Base-by-base conservation (phyloP, 2,329 filamentous ascomycete species). In the Xylariaceae sp. region DNA sequence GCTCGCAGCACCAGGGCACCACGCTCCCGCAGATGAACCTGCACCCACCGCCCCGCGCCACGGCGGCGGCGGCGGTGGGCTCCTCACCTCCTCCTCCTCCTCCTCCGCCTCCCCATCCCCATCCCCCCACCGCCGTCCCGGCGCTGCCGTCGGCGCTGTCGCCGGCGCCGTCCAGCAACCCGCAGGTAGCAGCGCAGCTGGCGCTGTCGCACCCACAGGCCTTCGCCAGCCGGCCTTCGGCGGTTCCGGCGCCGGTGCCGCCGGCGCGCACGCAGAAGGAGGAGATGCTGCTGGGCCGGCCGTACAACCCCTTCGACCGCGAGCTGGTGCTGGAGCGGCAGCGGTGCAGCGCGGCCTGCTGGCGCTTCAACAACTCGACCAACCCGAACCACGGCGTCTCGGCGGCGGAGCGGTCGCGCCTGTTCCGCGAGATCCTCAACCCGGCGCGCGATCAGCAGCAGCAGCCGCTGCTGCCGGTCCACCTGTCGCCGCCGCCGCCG, bases 311-410 rank as follows among this genome's bases (percentile, higher is more conserved):
- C 5, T 89, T 82, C 43, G 79, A 86, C 53, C 74, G 78, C 39
- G 80, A 87, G 49, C 71, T 98, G 5, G 72, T 84, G 11, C 70
- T 84, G 14, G 89, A 95, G 50, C 81, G 90, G n/a, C 80, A 92
- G 53, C 74, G 81, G 35, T 96, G 90, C 61, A 82, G 78, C 42
- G 73, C 76, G 10, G 86, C 86, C 4, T 79, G 90, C 48, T 89
- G 82, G 73, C 71, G 80, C 32, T 95, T 92, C 64, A 95, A 95
- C 60, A 86, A 83, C 56, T 81, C 83, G 13, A 80, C 76, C 19
- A 87, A 87, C 47, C 81, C 84, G 2, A 75, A 77, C 35, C 75
- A 78, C 24, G 82, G 81, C 4, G 75, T 89, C 5, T 84, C 80
- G 18, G 64, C 70, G 5, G 67, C 74, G 17, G 83, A 90, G 55